These are phyloP conservation scores for Aspergillus fischeri DNA, from an alignment of 2,329 filamentous ascomycete species.

Conservation along the genomic window DNA sequence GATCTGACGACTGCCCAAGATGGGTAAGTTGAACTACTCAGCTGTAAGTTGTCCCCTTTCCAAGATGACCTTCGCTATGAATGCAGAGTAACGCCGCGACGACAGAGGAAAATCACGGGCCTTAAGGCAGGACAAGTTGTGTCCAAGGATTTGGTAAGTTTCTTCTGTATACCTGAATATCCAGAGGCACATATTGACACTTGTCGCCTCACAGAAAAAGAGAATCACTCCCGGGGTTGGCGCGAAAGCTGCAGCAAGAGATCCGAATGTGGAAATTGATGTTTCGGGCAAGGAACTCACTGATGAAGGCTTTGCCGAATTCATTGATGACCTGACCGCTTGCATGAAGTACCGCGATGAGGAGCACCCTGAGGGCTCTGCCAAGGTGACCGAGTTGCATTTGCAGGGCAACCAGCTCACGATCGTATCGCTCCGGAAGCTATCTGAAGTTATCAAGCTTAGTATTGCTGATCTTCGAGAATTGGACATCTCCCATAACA, in stretches of 20 bases:
- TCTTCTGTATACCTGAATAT: neutral
- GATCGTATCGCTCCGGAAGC: slow-evolving; percentile 34
- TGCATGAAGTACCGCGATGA: slow-evolving; percentile 34
- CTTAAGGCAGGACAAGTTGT: slow-evolving; percentile 44
- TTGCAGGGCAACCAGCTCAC: slow-evolving; percentile 45
- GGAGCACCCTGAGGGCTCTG: slow-evolving; percentile 24
- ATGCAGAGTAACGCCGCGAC: slow-evolving; percentile 11
- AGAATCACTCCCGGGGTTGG: slow-evolving; percentile 27
- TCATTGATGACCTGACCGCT: slow-evolving; percentile 41
- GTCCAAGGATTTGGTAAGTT: slow-evolving; percentile 40
- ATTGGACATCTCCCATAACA: slow-evolving; percentile 46
- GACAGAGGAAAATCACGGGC: slow-evolving; percentile 44
- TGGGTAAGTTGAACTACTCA: slow-evolving; percentile 39
- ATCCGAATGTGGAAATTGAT: slow-evolving; percentile 43
- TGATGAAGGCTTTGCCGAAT: slow-evolving; percentile 41
- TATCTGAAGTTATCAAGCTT: slow-evolving; percentile 41
- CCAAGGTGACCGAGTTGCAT: slow-evolving; percentile 45
- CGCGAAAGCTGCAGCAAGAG: slow-evolving; percentile 26
- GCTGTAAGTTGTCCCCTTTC: slow-evolving; percentile 26
- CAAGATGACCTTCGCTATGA: neutral
- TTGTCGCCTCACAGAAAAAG: slow-evolving; percentile 26
- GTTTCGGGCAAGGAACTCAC: slow-evolving; percentile 44
- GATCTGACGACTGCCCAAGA: slow-evolving; percentile 12
- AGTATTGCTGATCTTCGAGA: slow-evolving; percentile 43
- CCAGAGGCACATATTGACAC: slow-evolving; percentile 1